Conservation (phyloP, 208 protist genomes). For the Balamuthia mandrillaris region DNA sequence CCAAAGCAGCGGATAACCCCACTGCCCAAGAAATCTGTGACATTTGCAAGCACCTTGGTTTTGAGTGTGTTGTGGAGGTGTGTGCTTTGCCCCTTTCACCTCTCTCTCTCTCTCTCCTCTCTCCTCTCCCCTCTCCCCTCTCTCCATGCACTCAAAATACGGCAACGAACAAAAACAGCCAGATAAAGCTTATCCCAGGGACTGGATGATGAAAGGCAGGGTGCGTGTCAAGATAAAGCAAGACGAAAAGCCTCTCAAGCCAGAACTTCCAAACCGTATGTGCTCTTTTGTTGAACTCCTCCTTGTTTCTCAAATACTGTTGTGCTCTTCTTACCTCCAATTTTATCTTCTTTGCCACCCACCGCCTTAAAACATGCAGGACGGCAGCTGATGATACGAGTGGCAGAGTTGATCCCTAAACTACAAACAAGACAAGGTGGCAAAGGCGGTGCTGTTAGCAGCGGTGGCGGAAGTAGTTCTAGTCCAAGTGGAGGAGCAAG, state of each 20-base stretch:
- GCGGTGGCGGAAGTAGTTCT: too few relatives aligned
- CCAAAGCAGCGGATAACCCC: neutral
- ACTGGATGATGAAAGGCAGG: neutral
- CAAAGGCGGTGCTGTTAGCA: neutral
- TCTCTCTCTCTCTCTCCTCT: neutral
- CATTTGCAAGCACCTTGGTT: conserved; percentile 17
- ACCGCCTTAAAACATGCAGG: too few relatives aligned
- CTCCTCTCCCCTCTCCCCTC: neutral
- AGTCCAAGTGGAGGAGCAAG: too few relatives aligned
- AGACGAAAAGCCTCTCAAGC: neutral
- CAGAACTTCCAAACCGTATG: neutral
- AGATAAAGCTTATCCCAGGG: neutral
- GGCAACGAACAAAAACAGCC: neutral
- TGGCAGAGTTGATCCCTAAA: neutral
- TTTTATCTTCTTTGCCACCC: neutral
- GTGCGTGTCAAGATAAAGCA: neutral
- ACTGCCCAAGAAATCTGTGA: neutral
- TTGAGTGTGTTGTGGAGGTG: neutral
- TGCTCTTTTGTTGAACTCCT: neutral
- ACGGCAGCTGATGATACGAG: neutral
- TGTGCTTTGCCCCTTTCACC: neutral
- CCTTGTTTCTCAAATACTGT: neutral
- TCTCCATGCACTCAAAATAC: neutral
- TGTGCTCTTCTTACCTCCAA: neutral
- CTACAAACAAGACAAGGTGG: neutral